Base-by-base conservation (phyloP, 2,329 filamentous ascomycete genomes). In the Colletotrichum sp. region DNA sequence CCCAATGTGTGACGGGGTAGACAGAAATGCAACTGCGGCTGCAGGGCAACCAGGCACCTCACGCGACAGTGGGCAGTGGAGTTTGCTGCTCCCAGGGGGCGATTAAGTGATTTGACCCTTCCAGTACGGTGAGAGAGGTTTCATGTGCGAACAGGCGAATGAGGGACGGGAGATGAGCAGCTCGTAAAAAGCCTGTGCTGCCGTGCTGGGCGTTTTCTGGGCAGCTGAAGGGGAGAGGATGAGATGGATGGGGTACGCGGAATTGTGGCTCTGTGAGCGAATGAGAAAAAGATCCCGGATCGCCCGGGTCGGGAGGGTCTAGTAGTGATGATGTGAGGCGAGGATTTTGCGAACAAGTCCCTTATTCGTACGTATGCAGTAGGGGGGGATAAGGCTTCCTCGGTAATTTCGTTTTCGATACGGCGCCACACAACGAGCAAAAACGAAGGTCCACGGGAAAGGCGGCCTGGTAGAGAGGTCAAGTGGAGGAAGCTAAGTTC, bases 241-340 rank as follows among this genome's bases (percentile, higher is more conserved):
- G 69, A 27, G 70, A 64, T 65, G 43, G 64, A 30, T 65, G 43
- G 64, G 22, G 58, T 65, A 64, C 73, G 73, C 70, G 73, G 70
- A 68, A 64, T 73, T 48, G 56, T 73, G 73, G 73, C 70, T 64
- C 55, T 58, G 64, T 43, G 70, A 58, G 34, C 73, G 70, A 75
- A 75, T 75, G 22, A 66, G 32, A 75, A 22, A n/a, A 27, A 52
- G 43, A 52, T 22, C 34, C 58, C 64, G 73, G 73, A 75, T 73
- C 43, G 34, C 62, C 34, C 73, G 73, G 73, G 56, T 73, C 22
- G 64, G 70, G 2, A 52, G 43, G 43, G 43, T 52, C 73, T 75
- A 56, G 55, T 73, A 55, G 61, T 67, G 58, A 62, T 36, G 70
- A 68, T 73, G 73, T 48, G 73, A 75, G 70, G 55, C 28, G 32